Base-by-base conservation (phyloP, 352 stramenopile species). In the Phytopythium kandeliae region DNA sequence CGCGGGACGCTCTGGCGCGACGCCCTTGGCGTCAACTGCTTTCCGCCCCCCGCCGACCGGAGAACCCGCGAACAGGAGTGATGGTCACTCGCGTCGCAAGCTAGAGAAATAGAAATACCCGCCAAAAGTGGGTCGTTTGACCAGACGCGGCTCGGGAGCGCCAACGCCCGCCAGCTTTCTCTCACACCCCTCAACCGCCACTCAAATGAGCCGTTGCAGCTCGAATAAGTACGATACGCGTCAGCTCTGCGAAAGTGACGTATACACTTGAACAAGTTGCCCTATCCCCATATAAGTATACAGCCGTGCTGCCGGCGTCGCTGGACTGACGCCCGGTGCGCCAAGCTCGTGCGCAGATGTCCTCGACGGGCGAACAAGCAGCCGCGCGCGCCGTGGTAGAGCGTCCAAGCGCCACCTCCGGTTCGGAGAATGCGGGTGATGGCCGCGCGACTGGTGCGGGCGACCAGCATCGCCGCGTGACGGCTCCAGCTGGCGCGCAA, bases 401-500 rank as follows among this genome's bases (percentile, higher is more conserved):
- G 19, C 43, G 48, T 26, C 31, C 34, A 6, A 51, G 34, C 28
- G 21, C 19, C 48, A 11, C 24, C 19, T 26, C 36, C n/a, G 34
- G 34, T 15, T 19, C 34, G 34, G 34, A 15, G 19, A 40, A 11
- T 17, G 35, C 46, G 9, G 24, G 26, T 25, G 13, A 31, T 16
- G 24, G 26, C 22, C 12, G 21, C 24, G 16, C 9, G 11, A 36
- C 19, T 45, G 57, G 44, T 30, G 36, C 60, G 10, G 71, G 71
- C 24, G 71, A 86, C 62, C 62, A 60, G 28, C 57, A 60, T 0
- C 65, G 77, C 16, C 55, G 63, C 43, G 57, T 81, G 7, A 65
- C 72, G 40, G 55, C 71, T 2, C 11, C 51, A 2, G 43, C 12
- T 1, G 57, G 64, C 19, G 36, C 73, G 0, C 8, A 24, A 2